Evolutionary conservation across 768 basidiomycete genomes (phyloP).

Genomic region (Phlegmacium glaucopus): DNA sequence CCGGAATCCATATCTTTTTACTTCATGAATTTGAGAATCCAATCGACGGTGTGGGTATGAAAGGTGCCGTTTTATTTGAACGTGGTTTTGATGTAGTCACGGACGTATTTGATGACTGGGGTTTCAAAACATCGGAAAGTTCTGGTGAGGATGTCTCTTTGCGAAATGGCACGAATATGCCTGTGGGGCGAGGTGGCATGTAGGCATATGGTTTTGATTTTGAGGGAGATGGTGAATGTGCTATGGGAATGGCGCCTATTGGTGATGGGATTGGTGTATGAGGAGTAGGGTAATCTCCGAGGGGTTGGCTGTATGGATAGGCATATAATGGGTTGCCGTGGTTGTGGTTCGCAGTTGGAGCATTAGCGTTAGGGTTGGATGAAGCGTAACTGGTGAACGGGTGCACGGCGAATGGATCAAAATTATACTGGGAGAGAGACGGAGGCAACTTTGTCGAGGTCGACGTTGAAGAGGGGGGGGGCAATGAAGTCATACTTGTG

Average conservation of each 20-base stretch:
- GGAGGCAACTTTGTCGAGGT: constrained; percentile 9
- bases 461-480: constrained; percentile 17
- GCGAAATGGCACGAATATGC: constrained; percentile 13
- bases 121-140: constrained; percentile 14
- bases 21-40: constrained; percentile 2
- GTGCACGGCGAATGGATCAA: constrained; percentile 28
- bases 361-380: constrained; percentile 5
- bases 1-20: no score
- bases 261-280: constrained; percentile 1
- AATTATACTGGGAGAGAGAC: constrained; percentile 1
- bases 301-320: constrained; percentile 9
- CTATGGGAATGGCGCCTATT: neutral
- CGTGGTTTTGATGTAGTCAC: neutral
- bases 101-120: neutral
- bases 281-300: neutral
- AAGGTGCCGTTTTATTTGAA: neutral
- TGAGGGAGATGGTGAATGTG: constrained; percentile 5
- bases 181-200: constrained; percentile 1
- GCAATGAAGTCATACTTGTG: constrained; percentile 9
- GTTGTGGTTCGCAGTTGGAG: neutral
- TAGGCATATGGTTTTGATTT: constrained; percentile 5
- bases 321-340: constrained; percentile 6
- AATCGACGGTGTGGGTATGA: constrained; percentile 4
- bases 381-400: constrained; percentile 28
- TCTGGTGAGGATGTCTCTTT: constrained; percentile 18